Conservation (phyloP, 148 eudicot genomes). For the Oxyria digyna region DNA sequence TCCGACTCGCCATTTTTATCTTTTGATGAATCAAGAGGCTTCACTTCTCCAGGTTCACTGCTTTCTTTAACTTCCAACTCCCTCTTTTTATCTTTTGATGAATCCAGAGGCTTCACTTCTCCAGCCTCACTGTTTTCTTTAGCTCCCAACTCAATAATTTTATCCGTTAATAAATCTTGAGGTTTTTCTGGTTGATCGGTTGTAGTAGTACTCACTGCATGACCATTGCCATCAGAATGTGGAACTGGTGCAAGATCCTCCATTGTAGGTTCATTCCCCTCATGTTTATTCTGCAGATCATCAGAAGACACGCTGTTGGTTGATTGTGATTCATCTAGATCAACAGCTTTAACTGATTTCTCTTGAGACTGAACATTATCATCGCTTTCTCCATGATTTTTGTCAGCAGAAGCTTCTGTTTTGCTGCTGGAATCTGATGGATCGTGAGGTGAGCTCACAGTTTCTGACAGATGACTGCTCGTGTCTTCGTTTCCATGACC, state of each 20-base stretch:
- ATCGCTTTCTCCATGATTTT: neutral
- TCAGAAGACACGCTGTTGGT: conserved; percentile 8
- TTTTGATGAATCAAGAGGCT: conserved; percentile 14
- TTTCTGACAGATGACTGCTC: conserved; percentile 22
- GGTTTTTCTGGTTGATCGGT: conserved; percentile 15
- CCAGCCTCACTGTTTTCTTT: neutral
- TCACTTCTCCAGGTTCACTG: neutral
- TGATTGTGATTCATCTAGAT: neutral
- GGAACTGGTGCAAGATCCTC: conserved; percentile 20
- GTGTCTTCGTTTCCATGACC: conserved; percentile 19
- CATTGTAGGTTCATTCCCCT: conserved; percentile 19
- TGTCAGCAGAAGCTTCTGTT: neutral
- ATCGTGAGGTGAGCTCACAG: neutral
- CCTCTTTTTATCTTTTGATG: conserved; percentile 13
- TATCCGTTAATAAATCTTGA: conserved; percentile 17
- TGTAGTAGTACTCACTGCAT: conserved; percentile 17
- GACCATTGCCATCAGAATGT: conserved; percentile 19
- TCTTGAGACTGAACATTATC: conserved; percentile 11
- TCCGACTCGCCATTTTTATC: too few species aligned
- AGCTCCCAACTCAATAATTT: neutral
- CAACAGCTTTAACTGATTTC: conserved; percentile 16
- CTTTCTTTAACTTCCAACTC: neutral
- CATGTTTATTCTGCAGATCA: conserved; percentile 16
- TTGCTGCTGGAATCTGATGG: neutral
- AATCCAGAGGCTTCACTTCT: neutral